Evolutionary conservation across 2,329 filamentous ascomycete species (phyloP).

Genomic region (Aspergillus glaucus): DNA sequence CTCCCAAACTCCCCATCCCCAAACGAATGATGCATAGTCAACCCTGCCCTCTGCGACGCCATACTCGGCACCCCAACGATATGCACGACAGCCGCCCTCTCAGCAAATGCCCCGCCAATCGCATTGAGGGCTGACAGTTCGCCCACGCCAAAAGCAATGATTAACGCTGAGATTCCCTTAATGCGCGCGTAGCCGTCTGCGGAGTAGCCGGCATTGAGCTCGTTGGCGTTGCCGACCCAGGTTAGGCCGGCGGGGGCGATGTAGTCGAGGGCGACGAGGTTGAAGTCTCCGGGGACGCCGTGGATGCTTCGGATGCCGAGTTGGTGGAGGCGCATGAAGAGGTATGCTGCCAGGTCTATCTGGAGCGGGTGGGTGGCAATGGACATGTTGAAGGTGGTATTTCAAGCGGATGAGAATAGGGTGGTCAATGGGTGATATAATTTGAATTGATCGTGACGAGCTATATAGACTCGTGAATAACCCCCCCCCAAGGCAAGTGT

Average conservation of each 20-base stretch:
- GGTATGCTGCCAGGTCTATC: no score
- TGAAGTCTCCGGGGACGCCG: conserved; percentile 43
- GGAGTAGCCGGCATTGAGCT: conserved; percentile 57
- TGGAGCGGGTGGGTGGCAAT: no score
- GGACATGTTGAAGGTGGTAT: no score
- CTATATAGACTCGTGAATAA: no score
- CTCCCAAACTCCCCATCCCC: conserved; percentile 51
- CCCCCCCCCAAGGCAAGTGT: no score
- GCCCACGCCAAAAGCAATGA: conserved; percentile 69
- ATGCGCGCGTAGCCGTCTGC: conserved; percentile 69
- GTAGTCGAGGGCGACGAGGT: conserved; percentile 46
- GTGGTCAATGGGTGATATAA: no score
- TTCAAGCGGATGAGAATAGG: no score
- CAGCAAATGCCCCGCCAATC: conserved; percentile 66
- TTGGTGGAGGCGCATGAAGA: no score
- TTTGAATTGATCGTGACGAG: no score
- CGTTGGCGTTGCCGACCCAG: conserved; percentile 53
- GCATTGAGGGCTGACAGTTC: conserved; percentile 65
- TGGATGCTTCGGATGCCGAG: no score
- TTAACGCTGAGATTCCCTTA: conserved; percentile 59
- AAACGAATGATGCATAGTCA: conserved; percentile 60
- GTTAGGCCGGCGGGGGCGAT: conserved; percentile 40
- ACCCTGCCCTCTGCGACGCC: conserved; percentile 37
- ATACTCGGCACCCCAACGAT: conserved; percentile 51
- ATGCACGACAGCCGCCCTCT: conserved; percentile 62